Base-by-base conservation (phyloP, 768 basidiomycete species). In the Kondoa subrosea region DNA sequence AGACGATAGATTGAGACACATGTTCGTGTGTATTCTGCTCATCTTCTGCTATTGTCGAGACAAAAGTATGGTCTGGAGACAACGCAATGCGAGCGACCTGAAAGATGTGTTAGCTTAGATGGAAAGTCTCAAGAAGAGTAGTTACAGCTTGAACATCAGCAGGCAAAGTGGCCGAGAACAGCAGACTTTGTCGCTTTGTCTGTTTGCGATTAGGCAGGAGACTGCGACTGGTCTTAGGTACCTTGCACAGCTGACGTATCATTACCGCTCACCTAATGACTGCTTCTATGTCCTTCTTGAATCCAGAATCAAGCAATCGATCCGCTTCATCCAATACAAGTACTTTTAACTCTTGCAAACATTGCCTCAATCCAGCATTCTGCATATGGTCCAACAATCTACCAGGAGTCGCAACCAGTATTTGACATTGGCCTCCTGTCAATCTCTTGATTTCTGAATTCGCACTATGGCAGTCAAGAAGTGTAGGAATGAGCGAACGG, bases 1-100 rank as follows among this genome's bases (percentile, higher is more conserved):
- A 58, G 30, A 58, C 60, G 59, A 72, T 34, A 8, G 57, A 57
- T 76, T 85, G 85, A 29, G 68, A 75, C 78, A 85, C 85, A 67
- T 84, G 84, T 69, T 82, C 79, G 73, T 86, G 85, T 0, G 83
- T 83, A 69, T 83, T 83, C 17, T 79, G 77, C 70, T 86, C 85
- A 65, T 82, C 81, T 25, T 80, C 80, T 0, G 76, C 76, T 17
- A 86, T 76, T 2, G 85, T 85, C 8, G 82, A 82, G 61, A 86
- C 77, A 73, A 85, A 85, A 61, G 68, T 63, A 63, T 77, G 70
- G 34, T 72, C 67, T 1, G 74, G 73, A 17, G 76, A 71, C 34
- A 80, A 75, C 17, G 76, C 78, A 50, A 77, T 25, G 4, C 1
- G 8, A 33, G n/a, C 32, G 50, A 71, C 60, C 72, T 67, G 31